Conservation (phyloP, 108 stramenopile species). For the Skeletonema tropicum region DNA sequence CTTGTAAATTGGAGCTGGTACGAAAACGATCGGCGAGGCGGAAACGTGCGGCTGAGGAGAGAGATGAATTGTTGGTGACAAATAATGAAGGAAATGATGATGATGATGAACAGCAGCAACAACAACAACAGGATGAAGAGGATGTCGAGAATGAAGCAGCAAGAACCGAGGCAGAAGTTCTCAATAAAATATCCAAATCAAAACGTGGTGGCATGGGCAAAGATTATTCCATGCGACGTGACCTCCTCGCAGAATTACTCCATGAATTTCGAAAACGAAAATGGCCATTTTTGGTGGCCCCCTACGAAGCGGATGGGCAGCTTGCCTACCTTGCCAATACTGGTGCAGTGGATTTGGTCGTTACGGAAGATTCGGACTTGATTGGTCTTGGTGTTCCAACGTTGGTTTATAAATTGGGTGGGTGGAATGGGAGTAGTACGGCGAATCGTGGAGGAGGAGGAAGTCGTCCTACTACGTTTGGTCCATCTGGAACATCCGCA, state of each 20-base stretch:
- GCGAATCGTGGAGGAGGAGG: conserved; percentile 31
- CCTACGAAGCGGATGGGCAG: conserved; percentile 99
- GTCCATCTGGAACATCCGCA: too few species aligned
- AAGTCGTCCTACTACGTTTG: neutral
- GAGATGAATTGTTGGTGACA: conserved; percentile 19
- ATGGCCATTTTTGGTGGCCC: conserved; percentile 87
- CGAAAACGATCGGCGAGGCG: conserved; percentile 22
- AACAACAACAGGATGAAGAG: neutral
- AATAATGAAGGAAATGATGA: conserved; percentile 30
- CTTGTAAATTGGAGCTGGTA: conserved; percentile 56
- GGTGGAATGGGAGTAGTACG: conserved; percentile 54
- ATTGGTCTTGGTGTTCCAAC: conserved; percentile 78
- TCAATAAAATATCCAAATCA: conserved; percentile 54
- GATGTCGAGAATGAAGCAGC: conserved; percentile 32
- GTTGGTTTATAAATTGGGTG: conserved; percentile 88
- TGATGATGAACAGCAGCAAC: conserved; percentile 3
- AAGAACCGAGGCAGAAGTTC: conserved; percentile 17
- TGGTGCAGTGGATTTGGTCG: conserved; percentile 81
- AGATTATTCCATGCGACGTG: conserved; percentile 23
- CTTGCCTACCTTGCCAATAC: conserved; percentile 82
- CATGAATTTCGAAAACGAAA: conserved; percentile 39
- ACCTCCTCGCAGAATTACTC: conserved; percentile 45
- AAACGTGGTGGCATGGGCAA: conserved; percentile 70
- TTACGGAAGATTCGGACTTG: conserved; percentile 98
- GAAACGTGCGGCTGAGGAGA: conserved; percentile 20